phyloP scores from a whole-genome alignment of 768 basidiomycete genomes.

The Psilocybe subaeruginosa region DNA sequence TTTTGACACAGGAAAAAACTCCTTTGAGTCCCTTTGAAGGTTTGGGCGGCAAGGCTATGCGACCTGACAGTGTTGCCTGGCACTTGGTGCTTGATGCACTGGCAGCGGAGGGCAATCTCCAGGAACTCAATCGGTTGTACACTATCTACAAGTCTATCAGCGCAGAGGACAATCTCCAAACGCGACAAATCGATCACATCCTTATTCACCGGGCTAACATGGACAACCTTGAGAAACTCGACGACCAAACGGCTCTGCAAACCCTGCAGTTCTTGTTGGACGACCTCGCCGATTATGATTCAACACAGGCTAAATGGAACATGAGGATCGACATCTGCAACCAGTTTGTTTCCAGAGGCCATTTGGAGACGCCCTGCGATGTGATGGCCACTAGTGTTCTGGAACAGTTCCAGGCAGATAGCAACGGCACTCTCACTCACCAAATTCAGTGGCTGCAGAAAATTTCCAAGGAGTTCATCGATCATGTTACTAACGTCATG shows the following conservation, averaged over 20 bases:
- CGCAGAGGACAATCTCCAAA: constrained; percentile 32
- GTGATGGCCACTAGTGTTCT: constrained; percentile 20
- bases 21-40: constrained; percentile 43
- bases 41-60: constrained; percentile 31
- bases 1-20: constrained; percentile 47
- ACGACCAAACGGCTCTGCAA: constrained; percentile 18
- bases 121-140: constrained; percentile 61
- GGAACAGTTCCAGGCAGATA: constrained; percentile 4
- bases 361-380: constrained; percentile 26
- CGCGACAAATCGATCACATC: constrained; percentile 40
- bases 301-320: constrained; percentile 7
- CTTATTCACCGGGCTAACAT: constrained; percentile 45
- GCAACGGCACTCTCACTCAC: not conserved
- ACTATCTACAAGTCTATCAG: constrained; percentile 37
- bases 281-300: constrained; percentile 15
- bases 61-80: constrained; percentile 63
- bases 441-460: constrained; percentile 19
- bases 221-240: constrained; percentile 19
- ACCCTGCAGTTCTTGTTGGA: constrained; percentile 26
- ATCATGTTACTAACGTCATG: constrained; percentile 24
- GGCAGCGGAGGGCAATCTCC: constrained; percentile 46
- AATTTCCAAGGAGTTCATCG: constrained; percentile 23
- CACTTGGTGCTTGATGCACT: constrained; percentile 59
- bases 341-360: constrained; percentile 31
- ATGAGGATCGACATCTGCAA: constrained; percentile 29